phyloP scores from a whole-genome alignment of 495 filamentous ascomycete species.

The Aspergillus sparsus region DNA sequence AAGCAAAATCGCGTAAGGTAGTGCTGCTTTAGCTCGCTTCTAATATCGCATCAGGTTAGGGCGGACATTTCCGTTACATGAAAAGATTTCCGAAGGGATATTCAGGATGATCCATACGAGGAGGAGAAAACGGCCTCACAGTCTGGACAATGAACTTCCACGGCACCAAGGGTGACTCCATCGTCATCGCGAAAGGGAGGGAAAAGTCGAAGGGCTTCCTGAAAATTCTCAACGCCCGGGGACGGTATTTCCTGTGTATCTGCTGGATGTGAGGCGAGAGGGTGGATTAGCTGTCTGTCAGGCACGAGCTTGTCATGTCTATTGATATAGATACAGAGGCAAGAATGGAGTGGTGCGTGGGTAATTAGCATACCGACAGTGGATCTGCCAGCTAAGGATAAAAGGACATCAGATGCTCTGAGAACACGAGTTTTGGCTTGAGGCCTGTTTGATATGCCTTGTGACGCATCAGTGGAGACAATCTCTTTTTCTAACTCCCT shows the following conservation, averaged over 20 bases:
- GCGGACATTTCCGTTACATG: not conserved
- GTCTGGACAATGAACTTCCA: conserved; percentile 32
- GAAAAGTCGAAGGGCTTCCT: conserved; percentile 32
- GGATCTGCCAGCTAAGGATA: conserved; percentile 28
- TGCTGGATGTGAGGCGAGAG: not conserved
- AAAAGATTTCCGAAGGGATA: not conserved
- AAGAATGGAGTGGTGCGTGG: not conserved
- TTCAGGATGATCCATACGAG: conserved; percentile 16
- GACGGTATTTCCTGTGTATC: conserved; percentile 16
- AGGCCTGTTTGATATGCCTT: conserved; percentile 17
- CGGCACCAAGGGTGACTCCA: conserved; percentile 22
- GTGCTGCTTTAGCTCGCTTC: conserved; percentile 32
- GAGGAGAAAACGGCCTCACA: conserved; percentile 37
- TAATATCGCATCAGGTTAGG: conserved; percentile 11
- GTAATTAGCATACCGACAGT: conserved; percentile 23
- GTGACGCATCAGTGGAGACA: conserved; percentile 17
- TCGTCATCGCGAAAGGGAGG: conserved; percentile 34
- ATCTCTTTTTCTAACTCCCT: conserved; percentile 26
- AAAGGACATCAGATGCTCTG: conserved; percentile 27
- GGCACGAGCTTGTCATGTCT: not conserved
- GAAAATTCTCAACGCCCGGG: conserved; percentile 27
- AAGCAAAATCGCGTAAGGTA: conserved; percentile 34
- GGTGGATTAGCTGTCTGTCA: conserved; percentile 3
- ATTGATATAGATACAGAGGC: conserved; percentile 10
- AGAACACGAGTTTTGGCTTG: conserved; percentile 24